Evolutionary conservation across 1,284 basidiomycete genomes (phyloP), one percentile per base, ranked within the genome.

Genomic region (Gymnopus androsaceus): DNA sequence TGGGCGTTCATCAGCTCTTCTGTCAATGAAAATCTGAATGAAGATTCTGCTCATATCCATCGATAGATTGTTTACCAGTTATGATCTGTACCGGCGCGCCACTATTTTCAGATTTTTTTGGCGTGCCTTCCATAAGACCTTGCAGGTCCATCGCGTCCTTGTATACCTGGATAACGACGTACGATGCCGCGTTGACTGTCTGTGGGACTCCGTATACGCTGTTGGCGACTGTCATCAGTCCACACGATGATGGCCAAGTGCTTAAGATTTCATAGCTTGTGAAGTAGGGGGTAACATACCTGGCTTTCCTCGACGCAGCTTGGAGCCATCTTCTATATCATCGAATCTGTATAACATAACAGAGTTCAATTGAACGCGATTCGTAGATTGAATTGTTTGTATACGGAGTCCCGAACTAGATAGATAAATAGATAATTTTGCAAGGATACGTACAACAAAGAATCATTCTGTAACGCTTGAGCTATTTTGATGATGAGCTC

Each of bases 121-220:
- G 19, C 31, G 11, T 31, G n/a, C 28, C 15, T n/a, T 33, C 23
- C 25, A 45, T 44, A n/a, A 54, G 42, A 9, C 19, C 51, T 9
- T 25, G 30, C 4, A 54, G 51, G 7, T 45, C 42, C 23, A 30
- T 12, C 11, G 44, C 44, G 23, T 54, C 36, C n/a, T 45, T 27
- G 23, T 45, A 45, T 37, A 37, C 40, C 33, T 36, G 38, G 51
- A 41, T 45, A 6, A 50, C 41, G 71, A 95, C 92, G 63, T 98
- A 98, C 69, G 98, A 98, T 1, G 95, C 96, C 0, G 92, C 88
- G 68, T 99, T 99, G 75, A 99, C 95, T 0, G 96, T 98, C 68
- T 98, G 95, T 0, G 96, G 93, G 1, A 97, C 75, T 2, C 96
- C 96, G 66, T 95, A 99, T 62, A 98, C 94, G 74, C 90, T 92